Evolutionary conservation across 805 yeast genomes (phyloP).

Genomic region (Sugiyamaella americana): DNA sequence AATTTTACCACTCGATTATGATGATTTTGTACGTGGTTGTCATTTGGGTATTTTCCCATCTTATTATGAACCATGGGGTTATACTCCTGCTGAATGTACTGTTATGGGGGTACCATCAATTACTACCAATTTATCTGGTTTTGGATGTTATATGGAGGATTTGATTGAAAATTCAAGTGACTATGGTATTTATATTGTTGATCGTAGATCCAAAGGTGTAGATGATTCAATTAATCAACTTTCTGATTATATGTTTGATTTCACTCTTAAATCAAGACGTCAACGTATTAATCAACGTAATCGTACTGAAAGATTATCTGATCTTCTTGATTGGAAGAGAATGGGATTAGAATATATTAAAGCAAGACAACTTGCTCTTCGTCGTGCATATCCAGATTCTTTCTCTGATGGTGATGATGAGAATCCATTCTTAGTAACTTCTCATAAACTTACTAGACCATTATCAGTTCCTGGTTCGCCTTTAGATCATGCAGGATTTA

Average conservation of each 20-base stretch:
- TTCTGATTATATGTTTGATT: constrained; percentile 82
- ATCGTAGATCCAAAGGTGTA: constrained; percentile 83
- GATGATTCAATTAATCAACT: constrained; percentile 92
- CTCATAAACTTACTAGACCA: constrained; percentile 73
- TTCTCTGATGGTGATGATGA: constrained; percentile 38
- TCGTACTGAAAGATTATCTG: constrained; percentile 90
- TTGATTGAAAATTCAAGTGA: constrained; percentile 89
- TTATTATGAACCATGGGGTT: constrained; percentile 99
- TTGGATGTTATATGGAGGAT: constrained; percentile 98
- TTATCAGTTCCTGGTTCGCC: constrained; percentile 98
- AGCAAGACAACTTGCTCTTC: constrained; percentile 86
- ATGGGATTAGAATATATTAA: constrained; percentile 96
- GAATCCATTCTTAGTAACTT: constrained; percentile 24
- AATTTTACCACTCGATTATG: constrained; percentile 86
- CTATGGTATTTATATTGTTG: constrained; percentile 95
- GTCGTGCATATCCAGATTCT: constrained; percentile 88
- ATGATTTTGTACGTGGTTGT: constrained; percentile 96
- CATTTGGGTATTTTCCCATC: constrained; percentile 98
- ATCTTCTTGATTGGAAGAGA: constrained; percentile 92
- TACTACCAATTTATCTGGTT: constrained; percentile 92
- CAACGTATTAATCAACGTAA: constrained; percentile 97
- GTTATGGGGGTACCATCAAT: constrained; percentile 99
- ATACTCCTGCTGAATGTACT: constrained; percentile 98
- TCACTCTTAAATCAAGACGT: constrained; percentile 83
- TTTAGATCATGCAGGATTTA: constrained; percentile 59